These are phyloP conservation scores for Hymenochaete sp. DNA, from an alignment of 1,284 basidiomycete genomes.

Conservation along the genomic window DNA sequence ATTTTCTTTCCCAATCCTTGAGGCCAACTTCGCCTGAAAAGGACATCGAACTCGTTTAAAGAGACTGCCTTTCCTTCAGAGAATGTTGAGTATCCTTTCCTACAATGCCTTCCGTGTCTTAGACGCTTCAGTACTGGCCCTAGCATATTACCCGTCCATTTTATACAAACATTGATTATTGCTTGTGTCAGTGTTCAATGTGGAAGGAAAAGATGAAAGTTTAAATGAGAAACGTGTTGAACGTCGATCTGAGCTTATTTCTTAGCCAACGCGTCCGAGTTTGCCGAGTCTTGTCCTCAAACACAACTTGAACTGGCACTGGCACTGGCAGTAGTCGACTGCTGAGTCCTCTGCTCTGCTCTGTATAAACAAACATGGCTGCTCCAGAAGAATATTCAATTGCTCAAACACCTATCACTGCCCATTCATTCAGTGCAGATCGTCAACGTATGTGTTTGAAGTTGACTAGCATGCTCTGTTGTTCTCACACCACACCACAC, in stretches of 20 bases:
- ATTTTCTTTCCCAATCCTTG: constrained; percentile 34
- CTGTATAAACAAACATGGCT: constrained; percentile 44
- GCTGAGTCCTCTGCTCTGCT: constrained; percentile 58
- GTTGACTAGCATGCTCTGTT: too few relatives aligned
- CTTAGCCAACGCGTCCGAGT: background rate
- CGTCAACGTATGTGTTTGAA: constrained; percentile 64
- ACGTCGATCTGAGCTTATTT: background rate
- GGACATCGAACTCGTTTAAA: constrained; percentile 34
- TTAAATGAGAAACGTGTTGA: background rate
- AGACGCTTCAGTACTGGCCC: too few relatives aligned
- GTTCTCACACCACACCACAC: constrained; percentile 17
- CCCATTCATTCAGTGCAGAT: constrained; percentile 90
- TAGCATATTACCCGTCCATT: too few relatives aligned
- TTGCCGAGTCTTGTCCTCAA: too few relatives aligned
- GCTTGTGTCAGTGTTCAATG: too few relatives aligned
- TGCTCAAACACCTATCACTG: constrained; percentile 77
- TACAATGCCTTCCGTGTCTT: too few relatives aligned
- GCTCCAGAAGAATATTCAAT: constrained; percentile 72
- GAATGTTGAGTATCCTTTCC: background rate
- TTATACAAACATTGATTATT: too few relatives aligned
- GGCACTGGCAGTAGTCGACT: constrained; percentile 60
- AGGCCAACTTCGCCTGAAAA: constrained; percentile 32
- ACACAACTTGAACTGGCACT: background rate
- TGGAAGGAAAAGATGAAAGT: background rate
- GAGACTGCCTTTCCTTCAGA: background rate